Conservation (phyloP, 2,329 filamentous ascomycete genomes). For the Mariannaea elegans region DNA sequence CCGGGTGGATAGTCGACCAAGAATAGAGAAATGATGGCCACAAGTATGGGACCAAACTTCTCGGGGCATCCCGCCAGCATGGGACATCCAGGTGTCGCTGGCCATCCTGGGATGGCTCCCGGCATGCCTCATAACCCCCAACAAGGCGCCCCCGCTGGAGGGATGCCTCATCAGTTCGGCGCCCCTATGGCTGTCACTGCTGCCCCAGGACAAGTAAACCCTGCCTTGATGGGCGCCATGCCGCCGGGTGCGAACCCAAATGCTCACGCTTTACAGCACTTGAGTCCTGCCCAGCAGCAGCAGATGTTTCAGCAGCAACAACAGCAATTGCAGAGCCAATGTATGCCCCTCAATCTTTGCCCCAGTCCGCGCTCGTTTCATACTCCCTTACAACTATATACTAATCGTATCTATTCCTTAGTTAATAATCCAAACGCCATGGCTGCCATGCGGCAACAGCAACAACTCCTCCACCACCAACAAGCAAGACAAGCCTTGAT, state of each 20-base stretch:
- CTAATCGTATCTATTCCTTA: conserved; percentile 31
- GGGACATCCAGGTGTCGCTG: conserved; percentile 75
- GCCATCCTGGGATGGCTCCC: conserved; percentile 67
- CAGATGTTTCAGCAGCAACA: conserved; percentile 66
- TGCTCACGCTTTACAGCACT: conserved; percentile 76
- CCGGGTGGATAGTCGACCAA: conserved; percentile 63
- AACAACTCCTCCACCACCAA: conserved; percentile 66
- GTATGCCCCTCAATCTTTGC: conserved; percentile 36
- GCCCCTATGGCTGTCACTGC: conserved; percentile 76
- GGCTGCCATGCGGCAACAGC: conserved; percentile 61
- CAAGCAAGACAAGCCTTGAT: conserved; percentile 62
- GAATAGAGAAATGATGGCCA: conserved; percentile 70
- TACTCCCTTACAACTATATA: background rate
- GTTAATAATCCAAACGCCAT: conserved; percentile 50
- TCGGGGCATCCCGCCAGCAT: conserved; percentile 75
- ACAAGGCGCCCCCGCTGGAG: conserved; percentile 71
- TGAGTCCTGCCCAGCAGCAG: conserved; percentile 67
- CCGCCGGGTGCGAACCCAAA: conserved; percentile 73
- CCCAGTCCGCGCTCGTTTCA: background rate
- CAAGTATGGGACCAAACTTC: conserved; percentile 70
- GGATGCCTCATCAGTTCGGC: conserved; percentile 73
- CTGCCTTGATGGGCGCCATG: conserved; percentile 81
- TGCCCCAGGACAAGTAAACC: conserved; percentile 76
- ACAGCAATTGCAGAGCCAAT: conserved; percentile 47
- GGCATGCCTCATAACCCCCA: conserved; percentile 75